Base-by-base conservation (phyloP, 1,284 basidiomycete species). In the Ceratorhiza oryzae-sativae region DNA sequence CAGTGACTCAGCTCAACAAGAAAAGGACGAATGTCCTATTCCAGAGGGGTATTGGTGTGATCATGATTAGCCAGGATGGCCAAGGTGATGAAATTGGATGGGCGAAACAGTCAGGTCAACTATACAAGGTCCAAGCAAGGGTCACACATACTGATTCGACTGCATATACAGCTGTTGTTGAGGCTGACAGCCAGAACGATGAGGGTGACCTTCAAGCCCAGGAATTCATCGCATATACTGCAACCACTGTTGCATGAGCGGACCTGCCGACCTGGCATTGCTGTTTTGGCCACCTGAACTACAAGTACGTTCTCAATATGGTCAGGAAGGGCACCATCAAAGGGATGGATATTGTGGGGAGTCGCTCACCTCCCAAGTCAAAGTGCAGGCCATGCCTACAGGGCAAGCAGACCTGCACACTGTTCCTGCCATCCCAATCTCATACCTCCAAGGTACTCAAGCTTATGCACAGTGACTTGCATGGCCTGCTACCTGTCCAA, bases 381-480 rank as follows among this genome's bases (percentile, higher is more conserved):
- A 27, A 12, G 25, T 71, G 68, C 45, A 32, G 20, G 12, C 32
- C 53, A 23, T 71, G 68, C 30, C 36, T 71, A 3, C n/a, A 41
- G 27, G 68, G 68, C 68, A 71, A 71, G 48, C 68, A 71, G 30
- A 73, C 67, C 20, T 55, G 72, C 20, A 42, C 68, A 15, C 59
- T 48, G 23, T 71, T 39, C 36, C 6, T 13, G 36, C 13, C 36
- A 13, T 39, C 36, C 36, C 8, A 39, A 39, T 39, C 36, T 6
- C 6, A 39, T 39, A 39, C 36, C 36, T 39, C 36, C 1, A 20
- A 67, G 20, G 62, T 74, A 34, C 73, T 81, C 15, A 76, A 78
- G 13, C 77, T 80, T 12, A 75, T 82, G n/a, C 81, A 81, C 74
- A 74, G 42, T n/a, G 61, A 63, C 32, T 18, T 63, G 10, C 46